Conservation (phyloP, 371 early-diverging fungal species). For the Mortierella sp. region DNA sequence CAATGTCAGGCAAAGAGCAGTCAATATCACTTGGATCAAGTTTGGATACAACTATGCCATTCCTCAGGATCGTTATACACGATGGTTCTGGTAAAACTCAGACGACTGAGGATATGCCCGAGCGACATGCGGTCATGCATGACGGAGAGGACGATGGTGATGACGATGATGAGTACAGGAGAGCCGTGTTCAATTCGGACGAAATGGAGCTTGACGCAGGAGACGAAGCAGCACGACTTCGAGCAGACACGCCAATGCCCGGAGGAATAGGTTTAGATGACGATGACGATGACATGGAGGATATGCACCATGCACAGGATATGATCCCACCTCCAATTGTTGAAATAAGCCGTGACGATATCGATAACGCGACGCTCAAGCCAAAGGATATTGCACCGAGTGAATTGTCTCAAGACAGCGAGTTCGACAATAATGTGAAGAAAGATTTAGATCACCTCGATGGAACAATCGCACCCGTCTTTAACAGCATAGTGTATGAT, state of each 20-base stretch:
- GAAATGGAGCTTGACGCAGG: slow-evolving; percentile 52
- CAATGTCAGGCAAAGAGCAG: slow-evolving; percentile 34
- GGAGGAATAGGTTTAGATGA: slow-evolving; percentile 52
- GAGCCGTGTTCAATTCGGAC: slow-evolving; percentile 53
- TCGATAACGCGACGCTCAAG: not conserved
- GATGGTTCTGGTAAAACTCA: slow-evolving; percentile 34
- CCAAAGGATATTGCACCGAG: not conserved
- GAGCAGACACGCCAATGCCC: slow-evolving; percentile 53
- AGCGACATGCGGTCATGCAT: slow-evolving; percentile 43
- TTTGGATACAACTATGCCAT: slow-evolving; percentile 1
- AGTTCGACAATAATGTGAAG: slow-evolving; percentile 10
- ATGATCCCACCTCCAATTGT: slow-evolving; percentile 43
- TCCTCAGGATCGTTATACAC: slow-evolving; percentile 29
- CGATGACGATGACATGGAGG: slow-evolving; percentile 47
- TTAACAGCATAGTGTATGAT: slow-evolving; percentile 36
- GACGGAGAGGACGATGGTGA: slow-evolving; percentile 53
- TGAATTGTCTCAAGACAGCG: slow-evolving; percentile 2
- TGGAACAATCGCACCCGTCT: slow-evolving; percentile 25
- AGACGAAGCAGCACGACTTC: slow-evolving; percentile 46
- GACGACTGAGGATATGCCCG: slow-evolving; percentile 4
- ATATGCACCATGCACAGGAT: slow-evolving; percentile 45
- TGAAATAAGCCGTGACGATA: slow-evolving; percentile 30
- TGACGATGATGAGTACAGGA: slow-evolving; percentile 47
- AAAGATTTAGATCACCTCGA: slow-evolving; percentile 32
- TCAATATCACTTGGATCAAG: slow-evolving; percentile 20